Evolutionary conservation across 768 basidiomycete genomes (phyloP).

Genomic region (Lepiota brunneoincarnata): DNA sequence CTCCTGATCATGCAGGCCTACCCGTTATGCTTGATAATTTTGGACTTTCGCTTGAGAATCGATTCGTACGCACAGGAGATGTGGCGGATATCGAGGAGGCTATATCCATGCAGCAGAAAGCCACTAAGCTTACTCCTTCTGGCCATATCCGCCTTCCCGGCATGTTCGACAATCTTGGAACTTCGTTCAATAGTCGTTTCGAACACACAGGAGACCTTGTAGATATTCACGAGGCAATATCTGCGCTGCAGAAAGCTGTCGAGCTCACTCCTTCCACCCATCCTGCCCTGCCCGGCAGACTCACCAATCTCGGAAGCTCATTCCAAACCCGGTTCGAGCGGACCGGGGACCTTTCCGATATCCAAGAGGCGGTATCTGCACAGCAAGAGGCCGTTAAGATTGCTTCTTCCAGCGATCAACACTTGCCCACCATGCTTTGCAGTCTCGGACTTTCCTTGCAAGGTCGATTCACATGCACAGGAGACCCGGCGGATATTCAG

Average conservation of each 20-base stretch:
- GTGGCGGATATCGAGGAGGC: conserved; percentile 9
- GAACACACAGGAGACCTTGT: not conserved
- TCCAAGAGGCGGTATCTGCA: conserved; percentile 18
- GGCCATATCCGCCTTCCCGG: conserved; percentile 2
- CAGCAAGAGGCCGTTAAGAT: conserved; percentile 12
- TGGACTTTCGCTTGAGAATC: conserved; percentile 10
- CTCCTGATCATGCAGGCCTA: not conserved
- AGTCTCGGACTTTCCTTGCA: conserved; percentile 22
- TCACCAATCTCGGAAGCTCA: conserved; percentile 15
- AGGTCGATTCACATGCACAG: conserved; percentile 20
- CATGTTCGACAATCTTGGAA: conserved; percentile 13
- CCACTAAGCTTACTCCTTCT: conserved; percentile 17
- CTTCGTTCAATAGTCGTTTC: not conserved
- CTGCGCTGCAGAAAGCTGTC: not conserved
- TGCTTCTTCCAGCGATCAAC: conserved; percentile 1
- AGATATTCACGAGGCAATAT: not conserved
- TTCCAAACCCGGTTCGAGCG: conserved; percentile 18
- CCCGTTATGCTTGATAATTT: conserved; percentile 8
- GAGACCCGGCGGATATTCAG: conserved; percentile 24
- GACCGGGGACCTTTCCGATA: conserved; percentile 20
- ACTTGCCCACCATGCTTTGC: not conserved
- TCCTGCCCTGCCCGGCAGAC: not conserved
- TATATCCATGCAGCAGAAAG: conserved; percentile 15
- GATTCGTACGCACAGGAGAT: conserved; percentile 7
- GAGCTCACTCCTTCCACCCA: not conserved